Evolutionary conservation across 345 rosid species (phyloP).

Genomic region (Isatis tinctoria): DNA sequence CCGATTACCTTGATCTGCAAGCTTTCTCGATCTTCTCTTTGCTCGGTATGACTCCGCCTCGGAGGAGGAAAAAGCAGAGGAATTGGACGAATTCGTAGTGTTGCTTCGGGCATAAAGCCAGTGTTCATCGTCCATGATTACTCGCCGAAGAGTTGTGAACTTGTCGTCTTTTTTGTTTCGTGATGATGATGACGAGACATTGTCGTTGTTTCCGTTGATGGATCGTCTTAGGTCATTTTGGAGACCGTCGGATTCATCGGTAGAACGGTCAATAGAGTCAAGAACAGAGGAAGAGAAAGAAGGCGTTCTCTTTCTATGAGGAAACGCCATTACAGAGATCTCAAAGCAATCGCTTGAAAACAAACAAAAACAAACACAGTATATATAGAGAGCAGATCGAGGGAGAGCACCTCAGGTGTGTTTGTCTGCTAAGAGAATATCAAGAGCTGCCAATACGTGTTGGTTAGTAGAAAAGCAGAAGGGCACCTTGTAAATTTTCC

Average conservation of each 20-base stretch:
- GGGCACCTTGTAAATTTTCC: not conserved
- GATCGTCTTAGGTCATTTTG: slow-evolving; percentile 23
- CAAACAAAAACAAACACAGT: not conserved
- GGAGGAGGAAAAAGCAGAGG: slow-evolving; percentile 52
- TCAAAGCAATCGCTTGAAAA: slow-evolving; percentile 9
- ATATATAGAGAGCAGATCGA: slow-evolving; percentile 5
- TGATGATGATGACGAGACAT: slow-evolving; percentile 20
- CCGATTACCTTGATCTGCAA: not conserved
- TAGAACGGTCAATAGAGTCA: slow-evolving; percentile 69
- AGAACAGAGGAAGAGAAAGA: slow-evolving; percentile 86
- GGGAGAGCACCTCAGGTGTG: slow-evolving; percentile 13
- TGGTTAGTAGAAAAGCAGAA: not conserved
- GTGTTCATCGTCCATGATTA: slow-evolving; percentile 42
- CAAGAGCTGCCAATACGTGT: slow-evolving; percentile 54
- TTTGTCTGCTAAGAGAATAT: slow-evolving; percentile 55
- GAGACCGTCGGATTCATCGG: slow-evolving; percentile 41
- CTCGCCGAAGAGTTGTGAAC: slow-evolving; percentile 34
- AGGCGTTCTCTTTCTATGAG: slow-evolving; percentile 67
- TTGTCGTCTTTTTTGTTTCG: not conserved
- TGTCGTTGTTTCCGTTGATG: slow-evolving; percentile 32
- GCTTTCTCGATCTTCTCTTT: slow-evolving; percentile 32
- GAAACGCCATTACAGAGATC: slow-evolving; percentile 22
- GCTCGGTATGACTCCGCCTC: slow-evolving; percentile 40
- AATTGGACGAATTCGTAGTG: slow-evolving; percentile 46
- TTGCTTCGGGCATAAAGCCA: slow-evolving; percentile 48